A percentile compares a stretch with the other conserved stretches of the same genome.
phyloP scores from a whole-genome alignment of 1,284 basidiomycete species.

The Moesziomyces antarcticus region DNA sequence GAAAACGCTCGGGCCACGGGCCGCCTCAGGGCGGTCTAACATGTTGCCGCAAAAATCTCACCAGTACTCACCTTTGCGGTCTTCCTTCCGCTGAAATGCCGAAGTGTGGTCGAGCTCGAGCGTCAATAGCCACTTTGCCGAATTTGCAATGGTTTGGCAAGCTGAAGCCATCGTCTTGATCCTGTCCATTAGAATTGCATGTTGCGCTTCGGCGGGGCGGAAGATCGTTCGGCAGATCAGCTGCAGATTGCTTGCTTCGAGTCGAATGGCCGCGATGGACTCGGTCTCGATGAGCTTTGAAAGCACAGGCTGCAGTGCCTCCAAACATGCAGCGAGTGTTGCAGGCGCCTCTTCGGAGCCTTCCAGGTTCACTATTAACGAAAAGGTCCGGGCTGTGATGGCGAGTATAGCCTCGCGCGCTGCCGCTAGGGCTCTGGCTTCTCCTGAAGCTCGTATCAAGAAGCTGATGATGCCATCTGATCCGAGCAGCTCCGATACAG shows the following conservation, averaged over 20 bases:
- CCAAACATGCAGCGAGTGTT: background rate
- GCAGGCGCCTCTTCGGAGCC: background rate
- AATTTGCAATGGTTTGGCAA: conserved; percentile 4
- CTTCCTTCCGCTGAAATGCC: background rate
- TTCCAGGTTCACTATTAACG: conserved; percentile 4
- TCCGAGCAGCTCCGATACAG: conserved; percentile 1
- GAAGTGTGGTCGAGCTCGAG: conserved; percentile 2
- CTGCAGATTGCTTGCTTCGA: conserved; percentile 21
- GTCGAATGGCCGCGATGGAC: conserved; percentile 12
- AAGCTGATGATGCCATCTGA: conserved; percentile 1
- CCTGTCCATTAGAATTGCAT: background rate
- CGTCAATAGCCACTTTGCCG: conserved; percentile 13
- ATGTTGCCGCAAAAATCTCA: background rate
- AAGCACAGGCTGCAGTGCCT: conserved; percentile 4
- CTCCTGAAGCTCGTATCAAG: background rate
- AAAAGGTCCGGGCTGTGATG: conserved; percentile 10
- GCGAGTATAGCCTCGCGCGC: conserved; percentile 13
- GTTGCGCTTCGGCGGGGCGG: background rate
- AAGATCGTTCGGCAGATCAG: conserved; percentile 21
- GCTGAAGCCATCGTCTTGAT: conserved; percentile 2
- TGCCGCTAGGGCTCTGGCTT: background rate
- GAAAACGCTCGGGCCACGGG: background rate
- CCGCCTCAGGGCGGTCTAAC: background rate
- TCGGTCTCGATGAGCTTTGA: conserved; percentile 18
- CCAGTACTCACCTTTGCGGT: background rate